phyloP scores from a whole-genome alignment of 805 yeast species.

The Lipomyces mesembrius region DNA sequence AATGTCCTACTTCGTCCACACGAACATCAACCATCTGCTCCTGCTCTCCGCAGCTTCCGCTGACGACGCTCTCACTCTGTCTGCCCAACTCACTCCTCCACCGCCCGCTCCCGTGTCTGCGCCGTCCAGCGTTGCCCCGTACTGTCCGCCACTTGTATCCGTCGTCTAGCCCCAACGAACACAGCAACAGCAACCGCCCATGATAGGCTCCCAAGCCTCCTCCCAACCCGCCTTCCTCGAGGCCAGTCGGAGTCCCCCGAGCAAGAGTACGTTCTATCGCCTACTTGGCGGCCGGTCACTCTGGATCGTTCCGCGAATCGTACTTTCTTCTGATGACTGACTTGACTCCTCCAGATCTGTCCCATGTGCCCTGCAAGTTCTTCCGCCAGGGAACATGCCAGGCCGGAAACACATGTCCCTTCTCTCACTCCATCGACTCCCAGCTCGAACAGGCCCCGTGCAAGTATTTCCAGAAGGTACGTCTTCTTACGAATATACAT shows the following conservation, averaged over 20 bases:
- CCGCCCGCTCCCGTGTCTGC: background rate
- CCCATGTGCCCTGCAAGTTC: conserved; percentile 97
- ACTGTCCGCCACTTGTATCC: background rate
- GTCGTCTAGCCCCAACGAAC: conserved; percentile 7
- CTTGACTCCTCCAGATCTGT: conserved; percentile 55
- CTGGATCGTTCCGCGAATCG: background rate
- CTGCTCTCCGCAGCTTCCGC: background rate
- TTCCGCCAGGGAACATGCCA: conserved; percentile 91
- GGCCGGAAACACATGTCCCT: conserved; percentile 91
- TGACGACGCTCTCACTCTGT: background rate
- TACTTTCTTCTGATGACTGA: conserved; percentile 35
- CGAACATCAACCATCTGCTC: background rate
- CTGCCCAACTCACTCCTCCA: background rate
- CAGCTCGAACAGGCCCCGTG: conserved; percentile 65
- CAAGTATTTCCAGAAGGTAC: conserved; percentile 79
- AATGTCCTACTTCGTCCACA: background rate
- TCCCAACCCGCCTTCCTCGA: conserved; percentile 28
- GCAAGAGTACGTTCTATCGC: conserved; percentile 32
- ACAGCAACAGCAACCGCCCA: conserved; percentile 15
- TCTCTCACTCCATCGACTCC: conserved; percentile 74
- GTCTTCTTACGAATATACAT: background rate
- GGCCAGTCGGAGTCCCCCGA: conserved; percentile 38
- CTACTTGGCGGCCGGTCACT: background rate
- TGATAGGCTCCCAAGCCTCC: conserved; percentile 25
- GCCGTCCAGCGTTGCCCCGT: background rate